Evolutionary conservation across 2,329 filamentous ascomycete genomes (phyloP), one percentile per base, ranked within the genome.

Genomic region (Cladosporium colombiae): DNA sequence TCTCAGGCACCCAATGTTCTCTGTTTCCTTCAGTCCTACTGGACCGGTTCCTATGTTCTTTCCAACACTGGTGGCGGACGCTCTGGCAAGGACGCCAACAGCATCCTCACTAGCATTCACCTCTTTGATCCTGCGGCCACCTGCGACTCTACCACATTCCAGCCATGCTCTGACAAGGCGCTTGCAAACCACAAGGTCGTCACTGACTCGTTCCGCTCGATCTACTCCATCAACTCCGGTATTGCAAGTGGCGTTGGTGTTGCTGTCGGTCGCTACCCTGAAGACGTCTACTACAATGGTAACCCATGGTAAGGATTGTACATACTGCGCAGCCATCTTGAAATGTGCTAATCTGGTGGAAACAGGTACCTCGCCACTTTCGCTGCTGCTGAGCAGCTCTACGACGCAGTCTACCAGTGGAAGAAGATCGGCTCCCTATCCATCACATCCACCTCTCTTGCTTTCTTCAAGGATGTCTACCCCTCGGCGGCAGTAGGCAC

Each of bases 381-480:
- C 33, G 91, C 90, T 1, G 90, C 90, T 0, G 92, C 91, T 3
- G 91, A 95, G 77, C 89, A 91, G 74, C 84, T 96, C 2, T 94
- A 93, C 75, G 88, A 91, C 71, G 89, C 91, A 0, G 73, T 93
- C 1, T 88, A 89, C 69, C 87, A 89, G 59, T 94, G 90, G 90
- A 82, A 89, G 68, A 78, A 81, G 40, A 77, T 82, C 29, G 88
- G 87, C 1, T 88, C 82, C 6, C 83, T 96, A 71, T 84, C 83
- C 0, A 84, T 94, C 56, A 89, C 86, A 5, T 78, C 81, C 0
- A 83, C 83, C 1, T 92, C 90, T 0, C 81, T 92, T 10, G 74
- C 84, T 8, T 94, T 95, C 81, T 95, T 93, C 85, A 77, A 81
- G 67, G 88, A 88, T 69, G 80, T 92, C 8, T 83, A 85, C 61